Evolutionary conservation across 1,284 basidiomycete genomes (phyloP), one percentile per base, ranked within the genome.

Genomic region (Cutaneotrichosporon spelunceum): DNA sequence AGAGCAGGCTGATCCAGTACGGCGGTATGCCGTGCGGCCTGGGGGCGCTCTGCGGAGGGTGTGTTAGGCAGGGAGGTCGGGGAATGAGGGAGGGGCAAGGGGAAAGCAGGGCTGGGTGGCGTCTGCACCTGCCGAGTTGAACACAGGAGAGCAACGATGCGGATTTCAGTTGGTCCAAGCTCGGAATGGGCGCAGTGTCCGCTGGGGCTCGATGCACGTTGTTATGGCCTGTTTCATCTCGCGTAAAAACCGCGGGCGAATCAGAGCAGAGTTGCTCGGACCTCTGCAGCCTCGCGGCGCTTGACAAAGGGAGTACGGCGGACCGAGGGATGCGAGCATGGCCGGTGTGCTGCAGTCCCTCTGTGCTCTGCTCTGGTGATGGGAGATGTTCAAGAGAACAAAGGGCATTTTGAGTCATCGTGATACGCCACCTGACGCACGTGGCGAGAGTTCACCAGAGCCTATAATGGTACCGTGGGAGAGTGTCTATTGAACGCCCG

Each of bases 381-480:
- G 39, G 14, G 26, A 10, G 16, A 47, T n/a, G n/a, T 23, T 14
- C 21, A 9, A 45, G 45, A 47, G 45, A 26, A 47, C 45, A 47
- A 47, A 47, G 9, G 6, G 10, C 23, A 24, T 21, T n/a, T 44
- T 19, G 8, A n/a, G 8, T 2, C 14, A 24, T 21, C n/a, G 6
- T 7, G 10, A 47, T 26, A 47, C 45, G 45, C 45, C 45, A 47
- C 45, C 45, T 47, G 45, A 47, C 23, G 24, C 45, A 23, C 45
- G 45, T 47, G 45, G 45, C 36, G 16, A 19, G 14, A 42, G 39
- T 13, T 42, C n/a, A n/a, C n/a, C n/a, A n/a, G n/a, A n/a, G n/a
- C n/a, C n/a, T n/a, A n/a, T n/a, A n/a, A n/a, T n/a, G n/a, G n/a
- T 11, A 47, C 24, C 45, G 45, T 47, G 45, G 45, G 45, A 47